phyloP scores from a whole-genome alignment of 2,329 filamentous ascomycete species.

The Fonsecaea pedrosoi region DNA sequence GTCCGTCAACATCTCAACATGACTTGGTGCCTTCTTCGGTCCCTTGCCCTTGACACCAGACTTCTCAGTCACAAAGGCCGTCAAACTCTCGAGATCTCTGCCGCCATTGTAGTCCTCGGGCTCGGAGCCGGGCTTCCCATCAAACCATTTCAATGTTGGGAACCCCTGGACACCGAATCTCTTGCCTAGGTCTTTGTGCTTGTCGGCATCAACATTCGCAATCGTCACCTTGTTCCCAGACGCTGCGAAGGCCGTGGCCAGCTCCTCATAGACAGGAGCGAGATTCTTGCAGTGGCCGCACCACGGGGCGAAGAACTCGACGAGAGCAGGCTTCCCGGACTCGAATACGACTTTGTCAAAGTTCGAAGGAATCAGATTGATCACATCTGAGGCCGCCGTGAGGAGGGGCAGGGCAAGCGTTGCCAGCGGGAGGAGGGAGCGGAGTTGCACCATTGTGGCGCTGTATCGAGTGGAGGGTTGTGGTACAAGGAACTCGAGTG shows the following conservation, averaged over 20 bases:
- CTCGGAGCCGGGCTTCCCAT: conserved; percentile 81
- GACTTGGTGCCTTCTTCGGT: conserved; percentile 73
- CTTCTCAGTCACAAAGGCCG: conserved; percentile 82
- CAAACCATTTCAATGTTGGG: conserved; percentile 96
- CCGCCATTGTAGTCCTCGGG: conserved; percentile 86
- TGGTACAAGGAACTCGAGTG: background rate
- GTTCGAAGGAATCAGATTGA: conserved; percentile 87
- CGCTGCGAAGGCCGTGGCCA: conserved; percentile 75
- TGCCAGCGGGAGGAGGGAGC: conserved; percentile 31
- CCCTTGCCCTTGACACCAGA: conserved; percentile 80
- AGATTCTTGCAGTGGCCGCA: conserved; percentile 99
- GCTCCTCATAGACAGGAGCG: conserved; percentile 91
- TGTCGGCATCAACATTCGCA: conserved; percentile 95
- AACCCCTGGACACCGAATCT: conserved; percentile 91
- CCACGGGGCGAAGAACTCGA: conserved; percentile 99
- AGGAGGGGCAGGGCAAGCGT: conserved; percentile 59
- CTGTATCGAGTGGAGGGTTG: background rate
- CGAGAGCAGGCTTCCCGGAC: conserved; percentile 91
- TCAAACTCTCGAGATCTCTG: conserved; percentile 84
- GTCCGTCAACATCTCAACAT: conserved; percentile 81
- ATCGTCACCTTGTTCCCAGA: conserved; percentile 80
- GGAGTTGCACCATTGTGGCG: conserved; percentile 30
- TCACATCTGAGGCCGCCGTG: conserved; percentile 77
- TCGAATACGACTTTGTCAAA: conserved; percentile 90
- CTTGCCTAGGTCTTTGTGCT: conserved; percentile 82